Evolutionary conservation across 176 grass and related monocot genomes (phyloP).

Genomic region (Oryza longistaminata): DNA sequence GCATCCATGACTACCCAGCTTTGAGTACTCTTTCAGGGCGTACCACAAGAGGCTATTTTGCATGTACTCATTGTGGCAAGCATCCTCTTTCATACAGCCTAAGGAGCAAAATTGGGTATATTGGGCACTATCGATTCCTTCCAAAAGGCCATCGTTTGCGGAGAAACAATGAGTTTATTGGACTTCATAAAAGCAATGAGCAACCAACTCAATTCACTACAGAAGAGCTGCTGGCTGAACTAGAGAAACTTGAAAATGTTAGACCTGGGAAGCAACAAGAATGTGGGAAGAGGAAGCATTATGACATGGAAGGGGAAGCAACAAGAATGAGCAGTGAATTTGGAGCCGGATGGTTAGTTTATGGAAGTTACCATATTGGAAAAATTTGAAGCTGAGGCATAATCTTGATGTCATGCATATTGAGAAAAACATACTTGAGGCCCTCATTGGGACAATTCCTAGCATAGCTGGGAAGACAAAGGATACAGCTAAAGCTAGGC

Average conservation of each 20-base stretch:
- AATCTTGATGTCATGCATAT: background rate
- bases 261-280: background rate
- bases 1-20: background rate
- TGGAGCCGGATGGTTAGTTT: background rate
- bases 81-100: background rate
- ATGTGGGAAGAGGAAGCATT: background rate
- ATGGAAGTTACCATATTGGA: background rate
- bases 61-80: background rate
- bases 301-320: no score
- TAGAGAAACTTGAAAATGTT: background rate
- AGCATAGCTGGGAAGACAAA: background rate
- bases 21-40: background rate
- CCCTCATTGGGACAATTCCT: background rate
- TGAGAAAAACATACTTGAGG: background rate
- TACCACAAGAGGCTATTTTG: background rate
- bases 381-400: background rate
- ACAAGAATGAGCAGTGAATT: background rate
- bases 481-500: no score
- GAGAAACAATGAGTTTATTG: background rate
- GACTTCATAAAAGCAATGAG: background rate
- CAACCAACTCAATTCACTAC: background rate
- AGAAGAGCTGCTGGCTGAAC: background rate
- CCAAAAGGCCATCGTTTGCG: background rate
- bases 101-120: background rate
- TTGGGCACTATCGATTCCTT: background rate